Conservation (phyloP, 805 yeast species). For the Spathaspora passalidarum region DNA sequence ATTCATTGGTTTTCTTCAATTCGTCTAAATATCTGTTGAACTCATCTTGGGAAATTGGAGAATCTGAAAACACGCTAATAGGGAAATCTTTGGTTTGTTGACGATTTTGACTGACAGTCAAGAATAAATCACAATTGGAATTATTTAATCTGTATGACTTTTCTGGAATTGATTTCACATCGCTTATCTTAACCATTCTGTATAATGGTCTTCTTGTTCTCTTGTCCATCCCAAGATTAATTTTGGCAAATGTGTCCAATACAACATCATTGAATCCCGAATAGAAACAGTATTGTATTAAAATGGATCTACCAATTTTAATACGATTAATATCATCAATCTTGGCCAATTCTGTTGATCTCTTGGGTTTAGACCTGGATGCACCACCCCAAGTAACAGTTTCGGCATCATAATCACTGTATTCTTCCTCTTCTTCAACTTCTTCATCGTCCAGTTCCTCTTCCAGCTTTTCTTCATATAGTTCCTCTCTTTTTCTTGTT, state of each 20-base stretch:
- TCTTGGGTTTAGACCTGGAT: constrained; percentile 16
- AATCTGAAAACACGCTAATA: constrained; percentile 77
- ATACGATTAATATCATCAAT: constrained; percentile 68
- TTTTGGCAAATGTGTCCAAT: constrained; percentile 74
- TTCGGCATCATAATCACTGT: constrained; percentile 28
- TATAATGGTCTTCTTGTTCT: constrained; percentile 64
- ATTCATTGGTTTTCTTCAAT: constrained; percentile 53
- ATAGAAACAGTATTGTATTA: constrained; percentile 74
- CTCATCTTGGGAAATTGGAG: constrained; percentile 67
- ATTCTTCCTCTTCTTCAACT: constrained; percentile 30
- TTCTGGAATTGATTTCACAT: constrained; percentile 45
- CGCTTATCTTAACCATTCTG: constrained; percentile 79
- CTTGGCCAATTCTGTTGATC: constrained; percentile 42
- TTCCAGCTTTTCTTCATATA: constrained; percentile 37
- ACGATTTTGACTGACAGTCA: constrained; percentile 79
- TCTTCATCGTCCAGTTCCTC: constrained; percentile 44
- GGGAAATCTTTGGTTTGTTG: constrained; percentile 71
- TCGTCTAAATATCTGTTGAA: constrained; percentile 65
- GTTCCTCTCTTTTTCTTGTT: constrained; percentile 33
- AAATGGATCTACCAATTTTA: constrained; percentile 72
- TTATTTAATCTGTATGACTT: constrained; percentile 42
- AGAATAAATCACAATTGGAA: constrained; percentile 46
- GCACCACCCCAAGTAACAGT: constrained; percentile 34
- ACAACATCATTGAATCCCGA: constrained; percentile 74
- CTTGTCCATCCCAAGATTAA: constrained; percentile 73